phyloP scores from a whole-genome alignment of 495 filamentous ascomycete genomes.

The Penicillium herquei region DNA sequence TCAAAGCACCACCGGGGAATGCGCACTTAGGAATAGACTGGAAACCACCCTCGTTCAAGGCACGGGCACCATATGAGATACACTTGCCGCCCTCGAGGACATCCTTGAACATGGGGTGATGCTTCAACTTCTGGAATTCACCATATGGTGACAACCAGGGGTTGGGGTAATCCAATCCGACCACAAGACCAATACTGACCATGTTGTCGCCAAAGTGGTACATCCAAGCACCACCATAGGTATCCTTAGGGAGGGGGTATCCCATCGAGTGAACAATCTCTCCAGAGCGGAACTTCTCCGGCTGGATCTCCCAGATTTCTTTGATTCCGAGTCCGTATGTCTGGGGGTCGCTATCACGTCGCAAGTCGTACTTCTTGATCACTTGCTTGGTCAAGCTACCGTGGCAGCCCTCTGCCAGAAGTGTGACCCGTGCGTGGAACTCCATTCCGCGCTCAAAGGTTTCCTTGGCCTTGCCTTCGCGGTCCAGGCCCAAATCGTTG shows the following conservation, averaged over 20 bases:
- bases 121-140: constrained; percentile 99
- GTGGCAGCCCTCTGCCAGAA: constrained; percentile 97
- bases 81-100: constrained; percentile 93
- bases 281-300: constrained; percentile 87
- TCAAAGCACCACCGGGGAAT: constrained; percentile 93
- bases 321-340: constrained; percentile 95
- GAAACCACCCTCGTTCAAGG: constrained; percentile 93
- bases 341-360: constrained; percentile 85
- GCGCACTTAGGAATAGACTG: constrained; percentile 96
- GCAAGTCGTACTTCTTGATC: constrained; percentile 89
- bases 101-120: constrained; percentile 82
- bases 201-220: constrained; percentile 99
- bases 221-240: constrained; percentile 96
- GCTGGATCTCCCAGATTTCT: constrained; percentile 95
- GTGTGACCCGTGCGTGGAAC: constrained; percentile 89
- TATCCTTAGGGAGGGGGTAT: constrained; percentile 83
- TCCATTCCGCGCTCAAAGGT: constrained; percentile 98
- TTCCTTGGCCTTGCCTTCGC: constrained; percentile 81
- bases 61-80: constrained; percentile 93
- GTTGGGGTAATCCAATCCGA: constrained; percentile 94
- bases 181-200: constrained; percentile 89
- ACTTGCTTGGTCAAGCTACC: constrained; percentile 95
- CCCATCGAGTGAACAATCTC: constrained; percentile 90
- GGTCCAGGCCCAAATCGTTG: constrained; percentile 84
- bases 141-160: constrained; percentile 94